Conservation (phyloP, 164 flowering plant genomes). For the Pachysandra terminalis region DNA sequence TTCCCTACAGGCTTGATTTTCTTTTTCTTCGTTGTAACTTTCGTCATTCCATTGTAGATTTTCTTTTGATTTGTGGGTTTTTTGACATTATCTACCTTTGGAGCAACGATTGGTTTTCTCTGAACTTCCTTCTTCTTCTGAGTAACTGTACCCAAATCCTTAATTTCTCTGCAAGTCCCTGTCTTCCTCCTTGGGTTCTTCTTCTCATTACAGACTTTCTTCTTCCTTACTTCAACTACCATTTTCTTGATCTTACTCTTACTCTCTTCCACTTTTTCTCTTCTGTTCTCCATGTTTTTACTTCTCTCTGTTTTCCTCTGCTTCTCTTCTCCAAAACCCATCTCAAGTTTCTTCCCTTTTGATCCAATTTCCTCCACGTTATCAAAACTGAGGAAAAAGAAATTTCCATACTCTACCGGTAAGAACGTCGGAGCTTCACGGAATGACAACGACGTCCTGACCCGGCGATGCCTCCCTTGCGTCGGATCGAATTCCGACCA, state of each 20-base stretch:
- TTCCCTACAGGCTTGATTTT: slow-evolving; percentile 2
- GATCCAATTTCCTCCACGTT: slow-evolving; percentile 17
- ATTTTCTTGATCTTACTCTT: neutral
- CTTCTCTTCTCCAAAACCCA: slow-evolving; percentile 32
- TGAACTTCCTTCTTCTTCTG: slow-evolving; percentile 8
- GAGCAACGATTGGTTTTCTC: neutral
- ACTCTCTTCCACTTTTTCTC: neutral
- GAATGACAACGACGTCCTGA: slow-evolving; percentile 29
- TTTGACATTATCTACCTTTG: neutral
- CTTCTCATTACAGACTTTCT: neutral
- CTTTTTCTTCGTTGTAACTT: slow-evolving; percentile 19
- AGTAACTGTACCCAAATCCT: slow-evolving; percentile 9
- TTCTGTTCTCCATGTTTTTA: neutral
- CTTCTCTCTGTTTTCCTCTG: slow-evolving; percentile 15
- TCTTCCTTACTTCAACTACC: slow-evolving; percentile 3
- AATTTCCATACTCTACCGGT: slow-evolving; percentile 27
- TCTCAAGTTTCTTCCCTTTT: slow-evolving; percentile 21
- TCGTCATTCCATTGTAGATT: slow-evolving; percentile 6
- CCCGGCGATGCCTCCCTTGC: slow-evolving; percentile 21
- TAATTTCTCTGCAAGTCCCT: neutral
- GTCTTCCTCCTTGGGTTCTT: slow-evolving; percentile 7
- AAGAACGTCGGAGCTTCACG: slow-evolving; percentile 27
- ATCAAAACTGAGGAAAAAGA: slow-evolving; percentile 52
- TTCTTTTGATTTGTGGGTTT: slow-evolving; percentile 12
- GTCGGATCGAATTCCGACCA: slow-evolving; percentile 3